Evolutionary conservation across 306 rosid genomes (phyloP).

Genomic region (Sechiopsis laciniata): DNA sequence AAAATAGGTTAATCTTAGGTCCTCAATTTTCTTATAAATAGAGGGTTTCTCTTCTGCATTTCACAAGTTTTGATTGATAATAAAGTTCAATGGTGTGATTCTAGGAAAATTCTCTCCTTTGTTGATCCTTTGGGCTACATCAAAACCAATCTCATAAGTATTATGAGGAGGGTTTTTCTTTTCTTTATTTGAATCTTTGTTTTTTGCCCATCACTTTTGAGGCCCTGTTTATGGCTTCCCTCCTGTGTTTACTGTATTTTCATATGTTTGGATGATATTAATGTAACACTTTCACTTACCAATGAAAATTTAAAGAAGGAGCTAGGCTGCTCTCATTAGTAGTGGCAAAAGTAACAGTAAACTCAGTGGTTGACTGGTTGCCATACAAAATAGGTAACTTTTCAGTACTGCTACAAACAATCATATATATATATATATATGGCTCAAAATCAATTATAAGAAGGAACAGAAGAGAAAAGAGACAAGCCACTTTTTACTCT

Average conservation of each 20-base stretch:
- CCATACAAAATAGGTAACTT: neutral
- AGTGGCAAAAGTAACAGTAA: neutral
- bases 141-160: neutral
- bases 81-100: too few relatives aligned
- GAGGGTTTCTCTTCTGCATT: too few relatives aligned
- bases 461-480: neutral
- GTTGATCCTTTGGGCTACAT: too few relatives aligned
- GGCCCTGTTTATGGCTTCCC: too few relatives aligned
- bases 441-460: neutral
- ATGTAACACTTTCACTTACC: too few relatives aligned
- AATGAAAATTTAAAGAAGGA: neutral
- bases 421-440: neutral
- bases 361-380: neutral
- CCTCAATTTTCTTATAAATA: too few relatives aligned
- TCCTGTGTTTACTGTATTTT: too few relatives aligned
- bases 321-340: neutral
- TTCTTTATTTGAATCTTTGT: neutral
- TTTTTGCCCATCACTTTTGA: too few relatives aligned
- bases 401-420: neutral
- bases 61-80: too few relatives aligned
- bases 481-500: slow-evolving; percentile 8
- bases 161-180: neutral
- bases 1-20: too few relatives aligned
- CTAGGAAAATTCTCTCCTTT: too few relatives aligned
- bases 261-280: too few relatives aligned